phyloP scores from a whole-genome alignment of 1,284 basidiomycete genomes.

The Heterobasidion irregulare region DNA sequence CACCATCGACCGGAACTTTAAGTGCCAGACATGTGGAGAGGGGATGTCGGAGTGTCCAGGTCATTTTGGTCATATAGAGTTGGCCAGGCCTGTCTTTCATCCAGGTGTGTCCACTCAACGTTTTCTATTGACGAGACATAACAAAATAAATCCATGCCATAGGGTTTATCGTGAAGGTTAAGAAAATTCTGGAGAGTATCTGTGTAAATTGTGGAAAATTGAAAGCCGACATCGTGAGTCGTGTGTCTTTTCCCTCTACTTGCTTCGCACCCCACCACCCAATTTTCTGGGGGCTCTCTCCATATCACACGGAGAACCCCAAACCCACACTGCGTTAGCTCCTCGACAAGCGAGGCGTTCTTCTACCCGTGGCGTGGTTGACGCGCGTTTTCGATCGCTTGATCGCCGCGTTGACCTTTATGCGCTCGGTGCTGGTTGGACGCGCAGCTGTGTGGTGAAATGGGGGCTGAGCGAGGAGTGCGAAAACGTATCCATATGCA shows the following conservation, averaged over 20 bases:
- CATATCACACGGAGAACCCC: slow-evolving; percentile 78
- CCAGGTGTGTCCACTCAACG: slow-evolving; percentile 58
- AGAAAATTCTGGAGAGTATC: slow-evolving; percentile 98
- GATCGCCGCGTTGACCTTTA: slow-evolving; percentile 73
- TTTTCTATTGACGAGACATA: not conserved
- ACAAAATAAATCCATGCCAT: not conserved
- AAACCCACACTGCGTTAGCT: slow-evolving; percentile 72
- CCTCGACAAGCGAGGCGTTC: slow-evolving; percentile 73
- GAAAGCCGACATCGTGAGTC: slow-evolving; percentile 93
- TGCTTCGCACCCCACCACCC: slow-evolving; percentile 86
- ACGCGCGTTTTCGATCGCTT: slow-evolving; percentile 84
- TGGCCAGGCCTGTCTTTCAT: slow-evolving; percentile 94
- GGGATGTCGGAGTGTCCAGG: slow-evolving; percentile 98
- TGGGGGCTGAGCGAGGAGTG: slow-evolving; percentile 92
- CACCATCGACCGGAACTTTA: slow-evolving; percentile 98
- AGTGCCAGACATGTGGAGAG: slow-evolving; percentile 99
- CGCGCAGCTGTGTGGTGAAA: slow-evolving; percentile 83
- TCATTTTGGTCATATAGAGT: slow-evolving; percentile 98
- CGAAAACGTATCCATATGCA: slow-evolving; percentile 38
- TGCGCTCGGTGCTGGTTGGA: slow-evolving; percentile 66
- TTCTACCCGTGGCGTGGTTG: slow-evolving; percentile 59
- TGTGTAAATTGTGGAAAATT: slow-evolving; percentile 98
- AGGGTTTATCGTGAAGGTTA: slow-evolving; percentile 99
- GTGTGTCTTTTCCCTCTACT: slow-evolving; percentile 62
- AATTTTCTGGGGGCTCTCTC: slow-evolving; percentile 94